Evolutionary conservation across 1,284 basidiomycete species (phyloP), one percentile per base, ranked within the genome.

Genomic region (Quambalaria eucalypti): DNA sequence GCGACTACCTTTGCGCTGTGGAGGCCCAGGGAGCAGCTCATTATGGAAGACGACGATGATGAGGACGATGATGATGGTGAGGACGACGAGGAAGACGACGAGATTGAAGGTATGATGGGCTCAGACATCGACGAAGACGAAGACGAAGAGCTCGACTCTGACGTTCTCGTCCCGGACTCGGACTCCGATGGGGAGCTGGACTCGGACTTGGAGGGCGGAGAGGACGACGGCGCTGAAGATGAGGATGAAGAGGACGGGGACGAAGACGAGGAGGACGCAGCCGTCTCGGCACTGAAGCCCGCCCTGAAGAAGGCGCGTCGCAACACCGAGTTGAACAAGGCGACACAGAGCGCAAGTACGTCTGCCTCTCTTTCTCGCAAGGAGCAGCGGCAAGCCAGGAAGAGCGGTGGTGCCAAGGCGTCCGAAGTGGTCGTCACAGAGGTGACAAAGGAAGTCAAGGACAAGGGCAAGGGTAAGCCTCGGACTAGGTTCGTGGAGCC

Each of bases 401-500:
- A n/a, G n/a, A n/a, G n/a, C n/a, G n/a, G n/a, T n/a, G n/a, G n/a
- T n/a, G n/a, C n/a, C n/a, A n/a, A n/a, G n/a, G n/a, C n/a, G n/a
- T n/a, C n/a, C n/a, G n/a, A n/a, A n/a, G n/a, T n/a, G n/a, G n/a
- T n/a, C n/a, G n/a, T n/a, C n/a, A n/a, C n/a, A n/a, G n/a, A n/a
- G n/a, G n/a, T n/a, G n/a, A n/a, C n/a, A n/a, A n/a, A n/a, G n/a
- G n/a, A 62, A 12, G 59, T 69, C 25, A 61, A 57, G 54, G 61
- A 57, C 28, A 66, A 66, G 42, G 60, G 60, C 33, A 65, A 62
- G 61, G 57, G 62, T 4, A 33, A 33, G 31, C 8, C 8, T 8
- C 31, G 31, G 9, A 16, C 16, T 16, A 8, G 31, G 8, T 16
- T 33, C 31, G 31, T 33, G 31, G 31, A 33, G 31, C 31, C 31